Percentiles rank a stretch among this genome's conserved stretches.
These are phyloP conservation scores for Tuber calosporum DNA, from an alignment of 495 filamentous ascomycete species.

Conservation along the genomic window DNA sequence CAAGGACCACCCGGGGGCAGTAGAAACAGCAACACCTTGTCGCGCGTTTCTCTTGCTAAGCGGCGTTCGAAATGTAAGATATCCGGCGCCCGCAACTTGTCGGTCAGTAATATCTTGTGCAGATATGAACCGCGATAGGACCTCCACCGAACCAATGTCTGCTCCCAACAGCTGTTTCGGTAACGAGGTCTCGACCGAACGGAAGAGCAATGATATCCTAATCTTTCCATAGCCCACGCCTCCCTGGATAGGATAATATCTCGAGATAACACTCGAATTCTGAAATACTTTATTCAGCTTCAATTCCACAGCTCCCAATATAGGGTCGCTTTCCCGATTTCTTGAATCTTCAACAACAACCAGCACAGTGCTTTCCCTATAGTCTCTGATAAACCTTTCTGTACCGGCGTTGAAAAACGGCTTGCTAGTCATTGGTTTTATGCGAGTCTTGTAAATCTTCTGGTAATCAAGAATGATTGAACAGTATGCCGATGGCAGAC, in stretches of 20 bases:
- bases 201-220: slow-evolving; percentile 61
- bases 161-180: slow-evolving; percentile 54
- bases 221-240: slow-evolving; percentile 64
- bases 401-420: slow-evolving; percentile 75
- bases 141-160: slow-evolving; percentile 60
- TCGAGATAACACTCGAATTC: slow-evolving; percentile 54
- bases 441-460: slow-evolving; percentile 62
- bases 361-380: slow-evolving; percentile 57
- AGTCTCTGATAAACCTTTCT: slow-evolving; percentile 63
- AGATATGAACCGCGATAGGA: slow-evolving; percentile 44
- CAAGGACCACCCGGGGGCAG: slow-evolving; percentile 24
- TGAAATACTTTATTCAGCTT: slow-evolving; percentile 53
- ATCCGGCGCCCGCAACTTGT: slow-evolving; percentile 28
- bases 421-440: slow-evolving; percentile 68
- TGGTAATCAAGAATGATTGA: slow-evolving; percentile 63
- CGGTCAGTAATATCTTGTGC: slow-evolving; percentile 25
- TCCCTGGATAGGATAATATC: slow-evolving; percentile 54
- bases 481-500: slow-evolving; percentile 60
- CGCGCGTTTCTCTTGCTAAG: slow-evolving; percentile 24
- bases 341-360: slow-evolving; percentile 58
- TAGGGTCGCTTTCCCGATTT: slow-evolving; percentile 58
- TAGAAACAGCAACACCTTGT: not conserved
- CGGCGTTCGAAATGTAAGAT: slow-evolving; percentile 29
- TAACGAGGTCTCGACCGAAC: slow-evolving; percentile 56
- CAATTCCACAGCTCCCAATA: slow-evolving; percentile 62